These are phyloP conservation scores for Mallotus nudiflorus DNA, from an alignment of 345 rosid genomes.

Conservation along the genomic window DNA sequence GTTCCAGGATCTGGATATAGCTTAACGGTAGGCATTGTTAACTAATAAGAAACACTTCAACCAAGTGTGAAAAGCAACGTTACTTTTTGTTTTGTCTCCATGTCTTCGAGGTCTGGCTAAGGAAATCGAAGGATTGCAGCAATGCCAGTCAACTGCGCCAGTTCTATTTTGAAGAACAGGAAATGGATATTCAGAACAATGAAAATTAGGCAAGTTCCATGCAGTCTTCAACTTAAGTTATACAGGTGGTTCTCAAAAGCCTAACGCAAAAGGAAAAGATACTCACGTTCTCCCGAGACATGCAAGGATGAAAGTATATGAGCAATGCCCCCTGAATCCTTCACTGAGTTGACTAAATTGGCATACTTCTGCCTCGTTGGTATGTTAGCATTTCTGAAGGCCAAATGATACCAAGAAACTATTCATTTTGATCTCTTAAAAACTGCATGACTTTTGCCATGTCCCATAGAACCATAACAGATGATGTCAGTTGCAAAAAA, in stretches of 20 bases:
- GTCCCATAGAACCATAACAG: too few species aligned
- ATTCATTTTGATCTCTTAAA: background rate
- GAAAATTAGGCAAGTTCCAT: too few species aligned
- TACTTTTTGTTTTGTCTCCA: slow-evolving; percentile 67
- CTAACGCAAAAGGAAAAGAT: background rate
- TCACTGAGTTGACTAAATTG: too few species aligned
- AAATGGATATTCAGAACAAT: too few species aligned
- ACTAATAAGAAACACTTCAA: too few species aligned
- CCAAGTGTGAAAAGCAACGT: too few species aligned
- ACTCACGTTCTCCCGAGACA: slow-evolving; percentile 92
- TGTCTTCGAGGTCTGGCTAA: slow-evolving; percentile 90
- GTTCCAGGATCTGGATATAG: too few species aligned
- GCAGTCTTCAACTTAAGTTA: background rate
- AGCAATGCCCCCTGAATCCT: slow-evolving; percentile 66
- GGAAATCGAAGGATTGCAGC: slow-evolving; percentile 97
- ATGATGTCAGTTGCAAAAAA: too few species aligned
- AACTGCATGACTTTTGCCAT: background rate
- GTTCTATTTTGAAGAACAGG: too few species aligned
- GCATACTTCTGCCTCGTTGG: slow-evolving; percentile 63
- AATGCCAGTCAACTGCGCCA: too few species aligned
- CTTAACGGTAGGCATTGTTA: too few species aligned
- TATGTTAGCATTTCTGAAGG: slow-evolving; percentile 70
- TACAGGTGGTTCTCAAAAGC: background rate
- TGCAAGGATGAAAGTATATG: slow-evolving; percentile 93
- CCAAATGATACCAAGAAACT: background rate